Conservation (phyloP, 1,139 yeast genomes). For the Geotrichum bryndzae region DNA sequence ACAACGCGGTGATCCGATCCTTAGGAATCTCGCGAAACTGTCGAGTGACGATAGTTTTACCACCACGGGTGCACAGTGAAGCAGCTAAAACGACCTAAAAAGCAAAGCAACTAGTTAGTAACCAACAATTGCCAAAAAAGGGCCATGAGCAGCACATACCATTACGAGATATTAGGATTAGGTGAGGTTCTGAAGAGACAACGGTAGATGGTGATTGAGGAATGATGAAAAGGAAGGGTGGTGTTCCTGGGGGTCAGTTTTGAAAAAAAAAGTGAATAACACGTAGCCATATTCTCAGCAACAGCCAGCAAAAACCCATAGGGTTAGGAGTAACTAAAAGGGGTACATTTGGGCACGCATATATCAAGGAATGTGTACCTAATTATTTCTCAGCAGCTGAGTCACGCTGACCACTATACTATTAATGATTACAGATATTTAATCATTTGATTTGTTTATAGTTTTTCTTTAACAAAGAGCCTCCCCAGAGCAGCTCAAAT, state of each 20-base stretch:
- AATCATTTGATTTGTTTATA: too few relatives aligned
- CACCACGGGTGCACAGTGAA: constrained; percentile 90
- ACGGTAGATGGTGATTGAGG: neutral
- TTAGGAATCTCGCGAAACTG: constrained; percentile 83
- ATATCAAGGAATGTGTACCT: neutral
- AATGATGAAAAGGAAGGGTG: neutral
- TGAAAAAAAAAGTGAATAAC: neutral
- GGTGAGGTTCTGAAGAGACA: neutral
- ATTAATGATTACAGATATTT: neutral
- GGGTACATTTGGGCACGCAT: neutral
- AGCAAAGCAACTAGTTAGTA: neutral
- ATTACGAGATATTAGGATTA: neutral
- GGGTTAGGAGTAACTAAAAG: neutral
- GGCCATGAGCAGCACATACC: neutral
- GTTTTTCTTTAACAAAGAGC: too few relatives aligned
- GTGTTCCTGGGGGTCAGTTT: neutral
- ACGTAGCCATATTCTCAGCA: neutral
- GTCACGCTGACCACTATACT: neutral
- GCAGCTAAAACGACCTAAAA: constrained; percentile 77
- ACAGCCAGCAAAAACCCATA: neutral
- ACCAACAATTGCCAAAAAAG: neutral
- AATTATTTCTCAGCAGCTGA: too few relatives aligned
- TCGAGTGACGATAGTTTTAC: constrained; percentile 87
- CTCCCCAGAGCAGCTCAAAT: too few relatives aligned
- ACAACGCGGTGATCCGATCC: constrained; percentile 78